These are phyloP conservation scores for Marasmius fiardii DNA, from an alignment of 1,284 basidiomycete genomes.

Conservation along the genomic window DNA sequence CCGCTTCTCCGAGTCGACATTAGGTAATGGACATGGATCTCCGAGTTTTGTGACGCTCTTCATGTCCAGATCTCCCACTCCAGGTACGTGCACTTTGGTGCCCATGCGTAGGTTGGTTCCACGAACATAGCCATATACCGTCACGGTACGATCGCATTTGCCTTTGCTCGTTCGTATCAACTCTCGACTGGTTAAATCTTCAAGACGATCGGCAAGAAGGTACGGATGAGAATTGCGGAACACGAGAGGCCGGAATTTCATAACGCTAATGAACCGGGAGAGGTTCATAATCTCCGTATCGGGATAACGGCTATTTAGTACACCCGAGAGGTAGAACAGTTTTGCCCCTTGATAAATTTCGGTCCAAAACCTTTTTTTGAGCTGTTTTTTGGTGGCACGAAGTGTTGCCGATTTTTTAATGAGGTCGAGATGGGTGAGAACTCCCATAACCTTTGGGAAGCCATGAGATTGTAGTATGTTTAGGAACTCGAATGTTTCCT, in stretches of 20 bases:
- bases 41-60: conserved; percentile 73
- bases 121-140: conserved; percentile 92
- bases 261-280: conserved; percentile 93
- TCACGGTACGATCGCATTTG: conserved; percentile 88
- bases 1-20: conserved; percentile 88
- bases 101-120: conserved; percentile 84
- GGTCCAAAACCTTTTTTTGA: conserved; percentile 99
- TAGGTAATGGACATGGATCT: conserved; percentile 95
- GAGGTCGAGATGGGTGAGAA: conserved; percentile 95
- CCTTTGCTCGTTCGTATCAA: conserved; percentile 74
- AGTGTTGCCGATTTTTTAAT: conserved; percentile 91
- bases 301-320: conserved; percentile 97
- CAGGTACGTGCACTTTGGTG: conserved; percentile 93
- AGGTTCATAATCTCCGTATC: conserved; percentile 97
- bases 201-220: conserved; percentile 92
- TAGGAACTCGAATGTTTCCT: conserved; percentile 99
- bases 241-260: conserved; percentile 97
- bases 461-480: conserved; percentile 97
- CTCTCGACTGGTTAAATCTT: conserved; percentile 93
- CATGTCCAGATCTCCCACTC: conserved; percentile 86
- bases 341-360: conserved; percentile 99
- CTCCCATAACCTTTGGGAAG: conserved; percentile 97
- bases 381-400: conserved; percentile 88
- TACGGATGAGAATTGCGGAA: conserved; percentile 97
- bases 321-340: conserved; percentile 96